A percentile compares a stretch with the other conserved stretches of the same genome.
These are phyloP conservation scores for Neopestalotiopsis rosae DNA, from an alignment of 2,329 filamentous ascomycete genomes.

Conservation along the genomic window DNA sequence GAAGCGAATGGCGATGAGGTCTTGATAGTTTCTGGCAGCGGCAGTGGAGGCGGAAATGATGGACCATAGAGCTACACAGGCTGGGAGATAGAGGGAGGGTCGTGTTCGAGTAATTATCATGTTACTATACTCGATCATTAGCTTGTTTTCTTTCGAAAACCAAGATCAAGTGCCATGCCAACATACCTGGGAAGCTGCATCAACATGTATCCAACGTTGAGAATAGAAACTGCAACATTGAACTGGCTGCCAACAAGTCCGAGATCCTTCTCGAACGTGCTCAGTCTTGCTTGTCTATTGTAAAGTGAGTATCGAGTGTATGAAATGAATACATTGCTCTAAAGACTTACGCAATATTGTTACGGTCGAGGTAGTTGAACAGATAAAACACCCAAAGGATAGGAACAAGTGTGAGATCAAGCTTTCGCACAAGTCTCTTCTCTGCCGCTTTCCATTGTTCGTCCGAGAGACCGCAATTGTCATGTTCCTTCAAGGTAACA, in stretches of 20 bases:
- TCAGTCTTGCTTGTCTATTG: neutral
- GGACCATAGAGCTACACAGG: constrained; percentile 48
- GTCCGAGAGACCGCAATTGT: neutral
- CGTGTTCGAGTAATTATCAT: neutral
- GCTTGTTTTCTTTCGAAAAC: neutral
- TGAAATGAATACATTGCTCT: constrained; percentile 34
- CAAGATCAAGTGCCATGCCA: no score
- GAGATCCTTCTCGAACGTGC: neutral
- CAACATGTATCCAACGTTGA: constrained; percentile 37
- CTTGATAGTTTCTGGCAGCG: constrained; percentile 41
- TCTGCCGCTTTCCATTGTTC: constrained; percentile 29
- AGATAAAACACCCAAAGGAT: constrained; percentile 39
- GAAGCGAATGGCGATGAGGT: constrained; percentile 42
- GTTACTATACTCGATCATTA: neutral
- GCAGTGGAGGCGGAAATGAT: constrained; percentile 46
- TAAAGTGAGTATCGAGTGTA: constrained; percentile 27
- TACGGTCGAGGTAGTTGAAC: constrained; percentile 39
- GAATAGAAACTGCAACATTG: constrained; percentile 37
- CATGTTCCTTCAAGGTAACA: neutral
- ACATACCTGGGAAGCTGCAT: constrained; percentile 42
- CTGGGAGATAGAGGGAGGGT: constrained; percentile 25
- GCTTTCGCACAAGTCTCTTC: constrained; percentile 41
- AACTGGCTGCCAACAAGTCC: constrained; percentile 37
- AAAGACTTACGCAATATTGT: constrained; percentile 52
- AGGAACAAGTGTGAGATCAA: constrained; percentile 42